Evolutionary conservation across 1,139 yeast genomes (phyloP).

Genomic region (Magnusiomyces suaveolens): DNA sequence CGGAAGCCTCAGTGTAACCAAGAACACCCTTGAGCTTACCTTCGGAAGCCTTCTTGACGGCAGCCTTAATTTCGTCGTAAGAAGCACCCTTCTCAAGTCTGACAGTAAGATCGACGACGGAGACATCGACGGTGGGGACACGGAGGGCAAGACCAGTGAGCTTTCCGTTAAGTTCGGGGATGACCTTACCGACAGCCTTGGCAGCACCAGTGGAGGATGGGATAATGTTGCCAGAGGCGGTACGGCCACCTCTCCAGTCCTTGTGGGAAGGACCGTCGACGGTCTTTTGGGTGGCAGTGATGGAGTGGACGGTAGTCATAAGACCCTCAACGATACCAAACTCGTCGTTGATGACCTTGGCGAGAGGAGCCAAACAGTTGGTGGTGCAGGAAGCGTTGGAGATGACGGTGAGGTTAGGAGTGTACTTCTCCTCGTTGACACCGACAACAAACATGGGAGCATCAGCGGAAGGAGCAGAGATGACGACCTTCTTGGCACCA

Average conservation of each 20-base stretch:
- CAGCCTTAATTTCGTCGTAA: constrained; percentile 66
- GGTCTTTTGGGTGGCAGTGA: constrained; percentile 85
- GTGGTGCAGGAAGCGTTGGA: constrained; percentile 89
- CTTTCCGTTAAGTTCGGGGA: constrained; percentile 80
- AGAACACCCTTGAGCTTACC: constrained; percentile 65
- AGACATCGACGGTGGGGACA: constrained; percentile 80
- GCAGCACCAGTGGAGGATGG: constrained; percentile 92
- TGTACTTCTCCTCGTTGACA: constrained; percentile 68
- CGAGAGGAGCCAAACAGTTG: constrained; percentile 83
- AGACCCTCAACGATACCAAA: constrained; percentile 80
- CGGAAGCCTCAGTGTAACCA: constrained; percentile 81
- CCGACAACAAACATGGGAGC: constrained; percentile 87
- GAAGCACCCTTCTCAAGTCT: constrained; percentile 61
- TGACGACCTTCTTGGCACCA: constrained; percentile 84
- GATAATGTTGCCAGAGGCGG: constrained; percentile 82
- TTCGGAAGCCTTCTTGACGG: constrained; percentile 53
- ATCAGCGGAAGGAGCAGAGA: constrained; percentile 79
- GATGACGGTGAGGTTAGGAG: constrained; percentile 57
- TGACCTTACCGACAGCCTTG: constrained; percentile 86
- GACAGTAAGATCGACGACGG: constrained; percentile 65
- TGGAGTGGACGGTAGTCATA: constrained; percentile 86
- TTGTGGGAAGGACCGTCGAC: constrained; percentile 88
- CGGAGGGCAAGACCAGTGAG: constrained; percentile 84
- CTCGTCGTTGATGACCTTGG: constrained; percentile 70
- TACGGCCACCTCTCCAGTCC: constrained; percentile 94